Conservation (phyloP, 352 stramenopile genomes). For the Phytophthora multivora region DNA sequence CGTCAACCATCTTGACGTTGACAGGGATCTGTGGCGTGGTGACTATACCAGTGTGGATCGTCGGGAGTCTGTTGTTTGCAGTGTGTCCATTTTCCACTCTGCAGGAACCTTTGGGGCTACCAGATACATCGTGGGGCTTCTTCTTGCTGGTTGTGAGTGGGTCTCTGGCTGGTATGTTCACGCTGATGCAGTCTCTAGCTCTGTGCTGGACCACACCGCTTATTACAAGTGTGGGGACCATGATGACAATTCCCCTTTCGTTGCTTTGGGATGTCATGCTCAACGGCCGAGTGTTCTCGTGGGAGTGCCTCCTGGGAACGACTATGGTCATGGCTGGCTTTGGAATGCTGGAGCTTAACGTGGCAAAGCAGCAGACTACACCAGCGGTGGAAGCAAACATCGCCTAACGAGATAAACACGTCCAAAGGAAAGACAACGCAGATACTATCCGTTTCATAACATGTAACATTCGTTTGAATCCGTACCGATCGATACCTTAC, state of each 20-base stretch:
- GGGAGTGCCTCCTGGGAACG: constrained; percentile 39
- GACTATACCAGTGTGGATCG: constrained; percentile 47
- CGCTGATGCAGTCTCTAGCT: constrained; percentile 35
- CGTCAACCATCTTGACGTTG: constrained; percentile 48
- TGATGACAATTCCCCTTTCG: neutral
- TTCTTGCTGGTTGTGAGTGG: constrained; percentile 43
- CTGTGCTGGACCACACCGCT: constrained; percentile 40
- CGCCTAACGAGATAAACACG: neutral
- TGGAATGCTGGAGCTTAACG: constrained; percentile 38
- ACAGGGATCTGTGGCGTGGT: constrained; percentile 47
- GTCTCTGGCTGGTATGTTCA: constrained; percentile 21
- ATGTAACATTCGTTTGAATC: constrained; percentile 5
- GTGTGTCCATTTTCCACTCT: constrained; percentile 40
- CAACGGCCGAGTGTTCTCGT: neutral
- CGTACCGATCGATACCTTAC: neutral
- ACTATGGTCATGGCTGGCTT: constrained; percentile 59
- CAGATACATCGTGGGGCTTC: neutral
- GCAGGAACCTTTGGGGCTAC: neutral
- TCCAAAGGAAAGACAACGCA: too few relatives aligned
- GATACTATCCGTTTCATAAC: neutral
- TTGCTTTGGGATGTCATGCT: neutral
- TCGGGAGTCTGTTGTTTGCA: constrained; percentile 41
- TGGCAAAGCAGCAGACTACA: neutral
- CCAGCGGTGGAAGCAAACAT: neutral
- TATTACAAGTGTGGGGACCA: constrained; percentile 10